These are phyloP conservation scores for Dichotomopilus funicola DNA, from an alignment of 2,329 filamentous ascomycete genomes.

Conservation along the genomic window DNA sequence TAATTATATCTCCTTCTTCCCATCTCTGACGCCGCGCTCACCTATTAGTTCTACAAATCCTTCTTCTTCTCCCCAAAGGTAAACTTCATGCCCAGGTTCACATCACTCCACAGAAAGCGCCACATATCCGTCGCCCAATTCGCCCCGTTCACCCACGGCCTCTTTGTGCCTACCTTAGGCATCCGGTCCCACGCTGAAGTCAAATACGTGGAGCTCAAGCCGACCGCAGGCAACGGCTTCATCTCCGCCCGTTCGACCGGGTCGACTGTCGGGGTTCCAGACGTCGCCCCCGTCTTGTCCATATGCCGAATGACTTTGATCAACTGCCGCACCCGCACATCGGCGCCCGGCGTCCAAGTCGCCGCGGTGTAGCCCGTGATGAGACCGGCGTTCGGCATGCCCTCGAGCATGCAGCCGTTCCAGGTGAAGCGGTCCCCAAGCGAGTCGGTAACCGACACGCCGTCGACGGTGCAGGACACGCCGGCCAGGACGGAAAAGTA, in stretches of 20 bases:
- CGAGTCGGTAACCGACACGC: conserved; percentile 35
- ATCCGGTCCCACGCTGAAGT: conserved; percentile 22
- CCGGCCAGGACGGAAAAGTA: conserved; percentile 52
- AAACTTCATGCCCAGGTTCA: conserved; percentile 20
- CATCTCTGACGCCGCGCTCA: no score
- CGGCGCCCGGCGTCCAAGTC: conserved; percentile 62
- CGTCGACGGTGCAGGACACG: conserved; percentile 48
- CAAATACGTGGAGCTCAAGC: conserved; percentile 25
- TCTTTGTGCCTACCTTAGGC: conserved; percentile 21
- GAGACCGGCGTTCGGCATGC: conserved; percentile 56
- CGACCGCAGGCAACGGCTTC: conserved; percentile 18
- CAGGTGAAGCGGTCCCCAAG: conserved; percentile 50
- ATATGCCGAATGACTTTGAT: conserved; percentile 46
- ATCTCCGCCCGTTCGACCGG: conserved; percentile 15
- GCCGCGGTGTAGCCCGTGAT: conserved; percentile 60
- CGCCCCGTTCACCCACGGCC: conserved; percentile 26
- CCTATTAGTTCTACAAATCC: background rate
- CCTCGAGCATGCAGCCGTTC: conserved; percentile 60
- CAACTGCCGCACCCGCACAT: conserved; percentile 43
- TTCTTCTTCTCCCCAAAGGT: conserved; percentile 10
- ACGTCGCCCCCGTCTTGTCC: conserved; percentile 28
- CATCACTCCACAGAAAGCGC: conserved; percentile 15
- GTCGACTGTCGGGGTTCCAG: conserved; percentile 21
- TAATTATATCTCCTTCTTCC: no score
- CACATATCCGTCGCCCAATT: conserved; percentile 24